A percentile compares a stretch with the other conserved stretches of the same genome.
Conservation (phyloP, 257 asterid species). For the Cruciata laevipes region DNA sequence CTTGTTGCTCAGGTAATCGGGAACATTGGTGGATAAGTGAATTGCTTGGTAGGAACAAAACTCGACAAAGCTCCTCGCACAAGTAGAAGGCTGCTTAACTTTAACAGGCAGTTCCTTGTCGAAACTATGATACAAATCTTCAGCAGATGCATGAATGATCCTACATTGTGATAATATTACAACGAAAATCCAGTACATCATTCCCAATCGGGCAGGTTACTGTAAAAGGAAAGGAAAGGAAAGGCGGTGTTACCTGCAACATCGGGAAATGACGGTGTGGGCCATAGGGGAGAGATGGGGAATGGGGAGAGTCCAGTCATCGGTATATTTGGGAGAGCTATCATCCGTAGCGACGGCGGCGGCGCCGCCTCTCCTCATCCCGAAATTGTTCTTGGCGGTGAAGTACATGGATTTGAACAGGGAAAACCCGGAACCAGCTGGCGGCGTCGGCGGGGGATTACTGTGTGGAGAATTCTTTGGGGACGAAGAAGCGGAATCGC, state of each 20-base stretch:
- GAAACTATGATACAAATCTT: constrained; percentile 50
- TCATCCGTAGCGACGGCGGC: background rate
- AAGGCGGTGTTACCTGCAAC: constrained; percentile 40
- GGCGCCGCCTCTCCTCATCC: background rate
- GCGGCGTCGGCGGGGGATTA: background rate
- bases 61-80: constrained; percentile 74
- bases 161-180: constrained; percentile 27
- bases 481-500: background rate
- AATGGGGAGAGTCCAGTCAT: constrained; percentile 19
- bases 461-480: background rate
- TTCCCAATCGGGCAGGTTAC: background rate
- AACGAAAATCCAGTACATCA: background rate
- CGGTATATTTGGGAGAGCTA: background rate
- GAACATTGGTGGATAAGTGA: constrained; percentile 31
- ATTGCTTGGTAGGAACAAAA: constrained; percentile 71
- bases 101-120: constrained; percentile 50
- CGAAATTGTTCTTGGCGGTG: background rate
- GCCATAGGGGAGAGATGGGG: constrained; percentile 59
- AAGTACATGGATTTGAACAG: constrained; percentile 9
- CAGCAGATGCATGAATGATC: constrained; percentile 47
- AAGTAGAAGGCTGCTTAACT: constrained; percentile 40
- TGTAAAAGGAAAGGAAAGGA: background rate
- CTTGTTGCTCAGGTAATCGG: constrained; percentile 58
- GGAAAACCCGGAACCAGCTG: background rate
- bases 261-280: constrained; percentile 59